Evolutionary conservation across 1,284 basidiomycete species (phyloP).

Genomic region (Cryptococcus sp.): DNA sequence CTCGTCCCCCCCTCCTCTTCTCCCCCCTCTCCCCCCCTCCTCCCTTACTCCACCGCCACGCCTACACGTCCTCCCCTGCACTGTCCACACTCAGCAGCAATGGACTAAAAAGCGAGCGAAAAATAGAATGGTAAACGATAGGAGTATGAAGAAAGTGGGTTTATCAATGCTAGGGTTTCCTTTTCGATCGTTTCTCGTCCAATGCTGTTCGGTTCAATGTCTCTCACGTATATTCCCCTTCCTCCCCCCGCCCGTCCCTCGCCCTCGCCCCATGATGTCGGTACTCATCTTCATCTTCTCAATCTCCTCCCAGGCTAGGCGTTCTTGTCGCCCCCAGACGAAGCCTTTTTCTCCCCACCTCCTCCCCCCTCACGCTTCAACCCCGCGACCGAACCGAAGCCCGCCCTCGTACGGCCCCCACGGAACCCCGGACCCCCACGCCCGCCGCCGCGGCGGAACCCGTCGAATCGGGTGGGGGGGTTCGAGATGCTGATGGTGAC

Average conservation of each 20-base stretch:
- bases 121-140: too few species aligned
- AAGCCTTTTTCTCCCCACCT: slow-evolving; percentile 10
- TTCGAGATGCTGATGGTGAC: slow-evolving; percentile 50
- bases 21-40: too few species aligned
- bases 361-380: slow-evolving; percentile 7
- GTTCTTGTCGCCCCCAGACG: slow-evolving; percentile 10
- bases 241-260: background rate
- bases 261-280: background rate
- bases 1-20: too few species aligned
- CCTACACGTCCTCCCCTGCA: too few species aligned
- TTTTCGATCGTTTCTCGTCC: too few species aligned
- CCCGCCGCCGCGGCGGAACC: slow-evolving; percentile 47
- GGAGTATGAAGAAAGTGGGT: too few species aligned
- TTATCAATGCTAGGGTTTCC: slow-evolving; percentile 2
- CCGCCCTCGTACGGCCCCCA: slow-evolving; percentile 25
- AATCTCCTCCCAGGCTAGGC: slow-evolving; percentile 4
- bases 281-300: background rate
- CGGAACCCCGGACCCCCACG: slow-evolving; percentile 54
- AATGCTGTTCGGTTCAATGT: too few species aligned
- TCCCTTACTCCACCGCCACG: too few species aligned
- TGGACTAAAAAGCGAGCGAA: too few species aligned
- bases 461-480: slow-evolving; percentile 29
- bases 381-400: slow-evolving; percentile 11
- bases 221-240: background rate
- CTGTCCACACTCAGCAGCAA: too few species aligned